These are phyloP conservation scores for Telopea speciosissima DNA, from an alignment of 177 flowering plant genomes.

Conservation along the genomic window DNA sequence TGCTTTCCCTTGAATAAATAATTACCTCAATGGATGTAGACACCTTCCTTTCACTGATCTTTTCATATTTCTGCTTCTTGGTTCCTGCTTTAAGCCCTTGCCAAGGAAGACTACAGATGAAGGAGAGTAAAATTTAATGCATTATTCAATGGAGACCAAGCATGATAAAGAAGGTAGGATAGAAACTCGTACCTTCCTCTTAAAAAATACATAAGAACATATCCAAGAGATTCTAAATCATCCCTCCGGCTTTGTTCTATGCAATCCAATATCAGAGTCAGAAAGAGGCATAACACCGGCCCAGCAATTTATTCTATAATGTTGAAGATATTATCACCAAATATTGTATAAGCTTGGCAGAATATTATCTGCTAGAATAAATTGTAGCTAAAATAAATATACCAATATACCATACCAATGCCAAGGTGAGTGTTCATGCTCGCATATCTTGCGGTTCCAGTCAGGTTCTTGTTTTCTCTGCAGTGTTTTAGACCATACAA, in stretches of 20 bases:
- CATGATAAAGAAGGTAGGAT: slow-evolving; percentile 3
- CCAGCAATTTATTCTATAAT: not conserved
- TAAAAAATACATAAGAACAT: slow-evolving; percentile 77
- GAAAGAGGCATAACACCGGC: not conserved
- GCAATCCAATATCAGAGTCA: slow-evolving; percentile 6
- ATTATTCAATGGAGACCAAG: not conserved
- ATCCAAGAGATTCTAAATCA: slow-evolving; percentile 91
- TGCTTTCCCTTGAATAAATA: not conserved
- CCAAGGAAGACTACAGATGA: slow-evolving; percentile 68
- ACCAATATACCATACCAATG: slow-evolving; percentile 40
- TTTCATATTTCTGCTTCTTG: slow-evolving; percentile 85
- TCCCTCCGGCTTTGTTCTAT: slow-evolving; percentile 89
- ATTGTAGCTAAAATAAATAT: not conserved
- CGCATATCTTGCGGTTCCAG: slow-evolving; percentile 93
- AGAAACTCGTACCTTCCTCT: slow-evolving; percentile 59
- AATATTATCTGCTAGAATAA: not conserved
- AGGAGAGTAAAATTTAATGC: slow-evolving; percentile 2
- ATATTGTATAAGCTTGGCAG: not conserved
- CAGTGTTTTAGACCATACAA: slow-evolving; percentile 9
- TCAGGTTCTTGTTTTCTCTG: slow-evolving; percentile 87
- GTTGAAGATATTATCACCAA: not conserved
- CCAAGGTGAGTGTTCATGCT: slow-evolving; percentile 93
- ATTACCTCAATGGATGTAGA: slow-evolving; percentile 82
- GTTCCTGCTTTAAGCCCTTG: slow-evolving; percentile 92
- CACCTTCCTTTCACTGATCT: slow-evolving; percentile 81